Evolutionary conservation across 75 land plant species (phyloP).

Genomic region (Selaginella tamariscina): DNA sequence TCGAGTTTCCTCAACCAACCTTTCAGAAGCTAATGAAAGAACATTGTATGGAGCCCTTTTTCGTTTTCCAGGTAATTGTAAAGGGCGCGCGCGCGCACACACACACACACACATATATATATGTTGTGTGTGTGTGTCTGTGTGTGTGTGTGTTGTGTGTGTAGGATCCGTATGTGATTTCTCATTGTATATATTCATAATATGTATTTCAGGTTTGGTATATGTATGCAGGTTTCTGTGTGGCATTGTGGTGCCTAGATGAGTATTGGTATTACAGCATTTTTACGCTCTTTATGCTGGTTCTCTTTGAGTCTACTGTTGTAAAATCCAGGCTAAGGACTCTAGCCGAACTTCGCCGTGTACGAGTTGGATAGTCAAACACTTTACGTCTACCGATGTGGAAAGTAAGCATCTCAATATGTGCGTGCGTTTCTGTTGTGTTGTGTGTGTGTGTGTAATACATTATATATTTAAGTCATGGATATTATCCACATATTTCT

Average conservation of each 20-base stretch:
- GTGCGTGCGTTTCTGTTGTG: not conserved
- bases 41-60: conserved; percentile 93
- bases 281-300: conserved; percentile 92
- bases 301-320: conserved; percentile 97
- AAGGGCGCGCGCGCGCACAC: no score
- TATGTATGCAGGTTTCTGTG: conserved; percentile 95
- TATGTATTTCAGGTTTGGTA: no score
- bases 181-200: no score
- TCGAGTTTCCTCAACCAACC: conserved; percentile 96
- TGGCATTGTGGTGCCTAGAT: conserved; percentile 97
- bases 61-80: conserved; percentile 82
- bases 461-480: no score
- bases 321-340: conserved; percentile 88
- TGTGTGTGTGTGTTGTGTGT: no score
- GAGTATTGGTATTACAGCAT: conserved; percentile 98
- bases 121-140: no score
- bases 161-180: no score
- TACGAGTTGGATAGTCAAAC: conserved; percentile 86
- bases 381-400: conserved; percentile 80
- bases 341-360: conserved; percentile 78
- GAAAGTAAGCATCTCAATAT: conserved; percentile 57
- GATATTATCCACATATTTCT: no score
- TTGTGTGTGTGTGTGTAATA: no score
- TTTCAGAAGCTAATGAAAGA: conserved; percentile 93
- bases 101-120: no score